A percentile compares a stretch with the other conserved stretches of the same genome.
These are phyloP conservation scores for Hirschfeldia incana DNA, from an alignment of 345 rosid species.

Conservation along the genomic window DNA sequence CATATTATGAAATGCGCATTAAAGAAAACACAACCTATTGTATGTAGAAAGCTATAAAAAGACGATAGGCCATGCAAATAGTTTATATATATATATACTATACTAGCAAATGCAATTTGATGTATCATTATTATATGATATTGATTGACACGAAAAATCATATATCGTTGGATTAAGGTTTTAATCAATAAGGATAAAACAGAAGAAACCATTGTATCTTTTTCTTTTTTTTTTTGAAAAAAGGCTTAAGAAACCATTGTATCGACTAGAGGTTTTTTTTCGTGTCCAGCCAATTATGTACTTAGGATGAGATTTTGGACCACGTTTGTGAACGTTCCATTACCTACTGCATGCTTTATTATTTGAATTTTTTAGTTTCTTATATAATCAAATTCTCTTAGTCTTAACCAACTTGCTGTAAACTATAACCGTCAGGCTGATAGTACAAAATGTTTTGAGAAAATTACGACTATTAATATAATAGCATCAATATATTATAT, in stretches of 20 bases:
- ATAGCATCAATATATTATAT: neutral
- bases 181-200: constrained; percentile 28
- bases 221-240: no score
- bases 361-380: neutral
- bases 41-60: neutral
- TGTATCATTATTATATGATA: neutral
- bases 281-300: constrained; percentile 39
- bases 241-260: constrained; percentile 25
- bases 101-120: neutral
- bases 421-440: neutral
- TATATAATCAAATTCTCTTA: neutral
- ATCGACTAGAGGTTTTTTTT: constrained; percentile 23
- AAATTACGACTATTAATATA: no score
- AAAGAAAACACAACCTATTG: neutral
- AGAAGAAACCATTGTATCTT: constrained; percentile 32
- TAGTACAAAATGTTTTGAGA: neutral
- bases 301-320: constrained; percentile 36
- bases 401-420: neutral
- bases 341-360: constrained; percentile 34
- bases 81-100: neutral
- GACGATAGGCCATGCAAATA: constrained; percentile 1
- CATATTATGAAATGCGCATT: neutral
- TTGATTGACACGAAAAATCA: neutral
- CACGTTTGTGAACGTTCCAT: constrained; percentile 35
- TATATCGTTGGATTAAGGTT: constrained; percentile 14